A percentile compares a stretch with the other conserved stretches of the same genome.
Evolutionary conservation across 805 yeast genomes (phyloP).

Genomic region (Ogataea pilisensis): DNA sequence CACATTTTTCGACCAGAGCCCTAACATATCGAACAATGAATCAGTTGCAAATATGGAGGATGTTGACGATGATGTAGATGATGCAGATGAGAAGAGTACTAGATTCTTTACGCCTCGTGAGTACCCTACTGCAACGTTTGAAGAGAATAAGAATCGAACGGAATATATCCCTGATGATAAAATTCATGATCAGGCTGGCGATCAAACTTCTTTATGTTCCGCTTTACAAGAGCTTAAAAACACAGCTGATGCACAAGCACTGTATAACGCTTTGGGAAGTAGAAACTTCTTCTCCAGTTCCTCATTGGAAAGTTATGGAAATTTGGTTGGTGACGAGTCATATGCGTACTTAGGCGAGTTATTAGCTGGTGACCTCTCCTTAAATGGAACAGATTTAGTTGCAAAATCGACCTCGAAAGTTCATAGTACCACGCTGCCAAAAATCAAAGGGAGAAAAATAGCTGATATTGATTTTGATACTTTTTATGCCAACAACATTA

Average conservation of each 20-base stretch:
- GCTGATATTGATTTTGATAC: slow-evolving; percentile 23
- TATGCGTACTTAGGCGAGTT: slow-evolving; percentile 40
- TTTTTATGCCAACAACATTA: slow-evolving; percentile 18
- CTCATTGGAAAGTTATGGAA: slow-evolving; percentile 13
- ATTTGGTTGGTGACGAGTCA: slow-evolving; percentile 33
- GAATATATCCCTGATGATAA: not conserved
- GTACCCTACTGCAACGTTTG: slow-evolving; percentile 9
- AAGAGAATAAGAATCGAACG: not conserved
- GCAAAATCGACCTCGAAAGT: not conserved
- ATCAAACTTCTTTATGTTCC: slow-evolving; percentile 25
- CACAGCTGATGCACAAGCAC: slow-evolving; percentile 18
- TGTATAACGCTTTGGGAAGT: slow-evolving; percentile 13
- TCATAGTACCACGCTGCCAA: not conserved
- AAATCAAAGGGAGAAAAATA: slow-evolving; percentile 1
- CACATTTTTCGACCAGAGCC: slow-evolving; percentile 4
- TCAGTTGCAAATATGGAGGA: not conserved
- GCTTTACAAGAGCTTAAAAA: slow-evolving; percentile 21
- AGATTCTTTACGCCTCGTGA: slow-evolving; percentile 19
- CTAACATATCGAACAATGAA: no score
- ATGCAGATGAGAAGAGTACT: slow-evolving; percentile 1
- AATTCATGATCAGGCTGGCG: slow-evolving; percentile 1
- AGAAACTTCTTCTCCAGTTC: slow-evolving; percentile 10
- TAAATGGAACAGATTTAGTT: not conserved
- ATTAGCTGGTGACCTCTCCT: slow-evolving; percentile 23
- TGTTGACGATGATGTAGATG: slow-evolving; percentile 7